Base-by-base conservation (phyloP, 352 stramenopile genomes). In the Pythium sukuiense region DNA sequence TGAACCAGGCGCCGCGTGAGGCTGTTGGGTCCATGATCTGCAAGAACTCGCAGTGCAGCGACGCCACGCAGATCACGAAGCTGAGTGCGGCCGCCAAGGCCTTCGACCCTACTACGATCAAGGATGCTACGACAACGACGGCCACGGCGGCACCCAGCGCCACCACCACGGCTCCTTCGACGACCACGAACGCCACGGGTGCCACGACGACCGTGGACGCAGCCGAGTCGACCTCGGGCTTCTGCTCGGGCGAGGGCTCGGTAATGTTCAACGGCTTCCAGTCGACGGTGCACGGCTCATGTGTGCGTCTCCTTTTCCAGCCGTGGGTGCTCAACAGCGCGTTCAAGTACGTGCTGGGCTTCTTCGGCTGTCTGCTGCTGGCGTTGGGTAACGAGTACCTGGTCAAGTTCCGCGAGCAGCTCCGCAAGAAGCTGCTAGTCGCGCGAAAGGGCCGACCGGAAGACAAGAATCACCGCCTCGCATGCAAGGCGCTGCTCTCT, bases 211-310 rank as follows among this genome's bases (percentile, higher is more conserved):
- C 66, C 9, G 45, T 20, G 11, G 43, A 62, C 14, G 55, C 35
- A 3, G 29, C 33, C 7, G 72, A 13, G 20, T 27, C 45, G 35
- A 59, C 48, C 66, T 71, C 69, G 11, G 67, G 70, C 20, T 91
- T 91, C 45, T 91, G 83, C 62, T 76, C 79, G 27, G 83, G 81
- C 59, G 76, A 84, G 68, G 83, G 83, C 24, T 88, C 85, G 4
- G 81, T 89, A 48, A 93, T 93, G 85, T 90, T 92, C 59, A 90
- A 90, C 57, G 85, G 85, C 39, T 94, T 94, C 69, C 81, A 90
- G 67, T 80, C 77, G 61, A 83, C 81, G 16, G 85, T 89, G 55
- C 75, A 88, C 69, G 83, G 80, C 41, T 84, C 80, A 41, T 94
- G 85, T 55, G 77, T 89, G 50, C 74, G 81, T 61, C 73, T 94